Conservation (phyloP, 1,139 yeast species). For the Zygoascus hellenicus region DNA sequence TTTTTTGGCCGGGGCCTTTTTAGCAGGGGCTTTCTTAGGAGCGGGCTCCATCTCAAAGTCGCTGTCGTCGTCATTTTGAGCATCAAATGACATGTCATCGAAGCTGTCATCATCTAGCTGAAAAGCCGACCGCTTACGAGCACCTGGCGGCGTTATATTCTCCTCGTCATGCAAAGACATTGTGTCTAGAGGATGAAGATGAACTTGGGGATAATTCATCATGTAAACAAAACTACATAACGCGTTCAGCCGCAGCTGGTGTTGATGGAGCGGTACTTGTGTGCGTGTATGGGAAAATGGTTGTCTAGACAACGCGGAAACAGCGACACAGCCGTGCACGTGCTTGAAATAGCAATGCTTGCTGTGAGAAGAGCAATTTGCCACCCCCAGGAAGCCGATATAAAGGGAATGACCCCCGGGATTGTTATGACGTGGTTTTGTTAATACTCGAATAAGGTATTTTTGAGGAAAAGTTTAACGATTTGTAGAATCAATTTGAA, state of each 20-base stretch:
- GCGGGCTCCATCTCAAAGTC: conserved; percentile 18
- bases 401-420: too few relatives aligned
- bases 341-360: too few relatives aligned
- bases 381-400: too few relatives aligned
- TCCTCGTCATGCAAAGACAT: conserved; percentile 7
- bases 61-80: conserved; percentile 18
- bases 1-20: conserved; percentile 10
- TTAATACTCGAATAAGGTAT: not conserved
- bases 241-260: too few relatives aligned
- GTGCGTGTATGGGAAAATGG: too few relatives aligned
- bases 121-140: conserved; percentile 7
- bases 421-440: too few relatives aligned
- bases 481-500: not conserved
- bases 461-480: not conserved
- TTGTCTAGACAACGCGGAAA: too few relatives aligned
- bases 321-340: too few relatives aligned
- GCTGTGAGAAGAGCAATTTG: too few relatives aligned
- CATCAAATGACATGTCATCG: conserved; percentile 8
- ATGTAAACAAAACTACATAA: not conserved
- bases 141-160: conserved; percentile 9
- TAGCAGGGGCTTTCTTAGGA: conserved; percentile 16
- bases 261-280: too few relatives aligned
- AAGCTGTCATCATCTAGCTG: conserved; percentile 15
- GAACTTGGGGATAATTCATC: not conserved
- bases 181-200: not conserved